A percentile compares a stretch with the other conserved stretches of the same genome.
Evolutionary conservation across 176 grass and related monocot species (phyloP).

Genomic region (Oryza rufipogon): DNA sequence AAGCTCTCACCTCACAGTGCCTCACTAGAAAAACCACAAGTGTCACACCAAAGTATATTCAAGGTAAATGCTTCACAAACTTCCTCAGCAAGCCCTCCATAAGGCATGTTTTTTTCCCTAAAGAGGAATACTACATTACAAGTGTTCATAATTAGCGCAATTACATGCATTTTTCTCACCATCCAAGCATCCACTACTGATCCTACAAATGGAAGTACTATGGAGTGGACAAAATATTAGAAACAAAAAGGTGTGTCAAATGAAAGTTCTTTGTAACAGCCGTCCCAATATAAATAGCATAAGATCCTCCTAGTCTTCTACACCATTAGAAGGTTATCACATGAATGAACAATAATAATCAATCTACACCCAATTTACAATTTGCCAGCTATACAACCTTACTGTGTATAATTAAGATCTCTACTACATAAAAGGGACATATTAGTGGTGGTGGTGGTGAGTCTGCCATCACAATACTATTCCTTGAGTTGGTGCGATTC

Average conservation of each 20-base stretch:
- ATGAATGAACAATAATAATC: not conserved
- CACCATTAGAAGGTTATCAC: conserved; percentile 15
- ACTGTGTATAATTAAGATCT: not conserved
- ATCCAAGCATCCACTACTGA: not conserved
- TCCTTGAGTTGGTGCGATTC: not conserved
- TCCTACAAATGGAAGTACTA: conserved; percentile 3
- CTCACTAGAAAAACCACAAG: conserved; percentile 15
- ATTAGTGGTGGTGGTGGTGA: not conserved
- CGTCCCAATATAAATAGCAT: not conserved
- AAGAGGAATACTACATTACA: not conserved
- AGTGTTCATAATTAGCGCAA: not conserved
- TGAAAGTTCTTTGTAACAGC: not conserved
- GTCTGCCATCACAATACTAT: not conserved
- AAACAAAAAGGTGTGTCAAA: not conserved
- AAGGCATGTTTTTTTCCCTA: not conserved
- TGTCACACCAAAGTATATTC: not conserved
- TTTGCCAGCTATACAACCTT: not conserved
- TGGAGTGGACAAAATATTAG: not conserved
- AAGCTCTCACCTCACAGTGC: not conserved
- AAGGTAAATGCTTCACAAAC: not conserved
- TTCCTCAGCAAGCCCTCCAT: not conserved
- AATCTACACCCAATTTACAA: conserved; percentile 10
- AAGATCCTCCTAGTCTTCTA: conserved; percentile 26
- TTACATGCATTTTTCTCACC: not conserved
- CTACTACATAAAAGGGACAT: not conserved